Base-by-base conservation (phyloP, 1,139 yeast species). In the Sugiyamaella neomexicana region DNA sequence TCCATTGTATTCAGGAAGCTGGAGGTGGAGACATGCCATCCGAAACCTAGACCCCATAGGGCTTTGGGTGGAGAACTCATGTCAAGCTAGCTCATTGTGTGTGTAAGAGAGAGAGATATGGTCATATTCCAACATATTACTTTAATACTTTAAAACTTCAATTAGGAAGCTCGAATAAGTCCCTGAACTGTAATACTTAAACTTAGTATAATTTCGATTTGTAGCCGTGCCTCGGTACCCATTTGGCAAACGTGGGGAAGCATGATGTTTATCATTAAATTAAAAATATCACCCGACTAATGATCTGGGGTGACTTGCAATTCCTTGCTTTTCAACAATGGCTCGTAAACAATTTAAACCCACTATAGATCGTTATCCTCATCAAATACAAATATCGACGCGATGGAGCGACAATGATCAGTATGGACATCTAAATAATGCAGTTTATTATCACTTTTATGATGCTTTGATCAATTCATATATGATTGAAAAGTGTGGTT, bases 401-500 rank as follows among this genome's bases (percentile, higher is more conserved):
- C 56, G 72, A 25, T 66, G 70, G 68, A 55, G 61, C 5, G 72
- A 68, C 47, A 66, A 65, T 46, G 71, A 67, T 55, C 66, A 61
- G 49, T 66, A 67, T 41, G 71, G 71, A 10, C 72, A 68, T 54
- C 57, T 68, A 38, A 68, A 67, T 59, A 67, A 68, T 42, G 67
- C 71, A 7, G 61, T 64, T n/a, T 68, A 65, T 55, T 67, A 65
- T 52, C 62, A 60, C 32, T 59, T 65, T 40, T 67, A 66, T 59
- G 70, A 68, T 52, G 66, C 70, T 7, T 52, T 65, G 13, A 57
- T 67, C 34, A 65, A 66, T 55, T 57, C 58, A 7, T 66, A 64
- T 55, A 62, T 65, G 65, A 61, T 60, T 48, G 62, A 63, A 31
- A 57, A 64, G 20, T 65, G 70, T 52, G 54, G 58, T 10, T 62